Base-by-base conservation (phyloP, 768 basidiomycete species). In the Chiua virens region DNA sequence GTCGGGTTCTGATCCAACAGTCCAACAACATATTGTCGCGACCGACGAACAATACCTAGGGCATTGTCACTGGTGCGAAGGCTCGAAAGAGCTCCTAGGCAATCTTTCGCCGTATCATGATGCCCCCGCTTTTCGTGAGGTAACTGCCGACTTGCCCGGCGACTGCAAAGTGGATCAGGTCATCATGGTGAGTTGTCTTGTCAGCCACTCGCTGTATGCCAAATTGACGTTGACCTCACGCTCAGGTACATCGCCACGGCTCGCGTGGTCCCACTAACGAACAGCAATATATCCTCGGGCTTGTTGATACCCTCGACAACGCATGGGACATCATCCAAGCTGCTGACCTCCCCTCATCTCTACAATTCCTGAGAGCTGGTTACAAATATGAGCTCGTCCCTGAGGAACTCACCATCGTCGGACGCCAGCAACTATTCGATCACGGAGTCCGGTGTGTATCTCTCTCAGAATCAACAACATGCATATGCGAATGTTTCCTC, bases 161-260 rank as follows among this genome's bases (percentile, higher is more conserved):
- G 75, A 75, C 57, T 75, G 74, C 48, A 61, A 46, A 22, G 68
- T 76, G n/a, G 69, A 73, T 27, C 73, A 71, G 60, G 71, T 75
- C 48, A 63, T 73, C 58, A 54, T 74, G 57, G 75, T 75, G 53
- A 47, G 65, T 48, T 40, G n/a, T 15, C 6, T 4, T 3, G 4
- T 25, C 17, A 2, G 25, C 25, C 17, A 37, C 13, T 4, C 20
- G 13, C 8, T 0, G 9, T 22, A 4, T 17, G 1, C 22, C 17
- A 37, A 35, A 35, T 30, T 36, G 27, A 23, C 37, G 3, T 51
- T 17, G 15, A 8, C 10, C 11, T 18, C n/a, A n/a, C n/a, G n/a
- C n/a, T 23, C 27, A 76, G 75, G 64, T 77, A 56, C 71, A 71
- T 52, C 59, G 75, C 17, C 76, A 77, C 50, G 76, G 76, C 21